Evolutionary conservation across 228 moss, liverwort and hornwort species (phyloP).

Genomic region (Sphagnum magellanicum): DNA sequence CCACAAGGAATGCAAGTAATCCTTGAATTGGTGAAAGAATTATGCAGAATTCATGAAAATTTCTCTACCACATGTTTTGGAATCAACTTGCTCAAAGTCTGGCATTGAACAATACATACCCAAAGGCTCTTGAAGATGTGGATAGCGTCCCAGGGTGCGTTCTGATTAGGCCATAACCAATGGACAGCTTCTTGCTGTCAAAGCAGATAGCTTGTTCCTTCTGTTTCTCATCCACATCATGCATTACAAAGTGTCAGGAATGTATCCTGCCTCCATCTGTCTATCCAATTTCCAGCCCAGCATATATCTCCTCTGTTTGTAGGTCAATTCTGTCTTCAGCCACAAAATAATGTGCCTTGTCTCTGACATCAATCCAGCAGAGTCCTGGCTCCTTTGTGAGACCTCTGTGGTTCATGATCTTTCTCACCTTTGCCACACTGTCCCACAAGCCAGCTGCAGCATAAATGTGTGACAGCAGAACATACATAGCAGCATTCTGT

Average conservation of each 20-base stretch:
- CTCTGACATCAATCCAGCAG: too few species aligned
- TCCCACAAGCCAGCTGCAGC: too few species aligned
- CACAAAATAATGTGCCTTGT: too few species aligned
- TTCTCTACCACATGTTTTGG: background rate
- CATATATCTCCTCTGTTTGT: too few species aligned
- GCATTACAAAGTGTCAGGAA: conserved; percentile 1
- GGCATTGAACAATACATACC: background rate
- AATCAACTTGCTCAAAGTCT: background rate
- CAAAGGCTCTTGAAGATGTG: background rate
- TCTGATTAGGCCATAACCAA: conserved; percentile 1
- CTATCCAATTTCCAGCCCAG: background rate
- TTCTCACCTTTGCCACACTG: too few species aligned
- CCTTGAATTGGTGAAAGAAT: too few species aligned
- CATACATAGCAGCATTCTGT: too few species aligned
- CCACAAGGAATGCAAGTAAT: too few species aligned
- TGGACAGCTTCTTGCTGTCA: background rate
- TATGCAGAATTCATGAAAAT: background rate
- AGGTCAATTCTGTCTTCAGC: too few species aligned
- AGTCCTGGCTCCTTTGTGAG: too few species aligned
- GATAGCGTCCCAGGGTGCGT: background rate
- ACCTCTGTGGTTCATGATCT: too few species aligned
- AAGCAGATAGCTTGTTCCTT: background rate
- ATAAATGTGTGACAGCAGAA: too few species aligned
- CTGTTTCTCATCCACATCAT: background rate
- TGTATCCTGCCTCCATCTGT: background rate